Evolutionary conservation across 176 grass and related monocot genomes (phyloP), one percentile per base, ranked within the genome.

Genomic region (Themeda triandra): DNA sequence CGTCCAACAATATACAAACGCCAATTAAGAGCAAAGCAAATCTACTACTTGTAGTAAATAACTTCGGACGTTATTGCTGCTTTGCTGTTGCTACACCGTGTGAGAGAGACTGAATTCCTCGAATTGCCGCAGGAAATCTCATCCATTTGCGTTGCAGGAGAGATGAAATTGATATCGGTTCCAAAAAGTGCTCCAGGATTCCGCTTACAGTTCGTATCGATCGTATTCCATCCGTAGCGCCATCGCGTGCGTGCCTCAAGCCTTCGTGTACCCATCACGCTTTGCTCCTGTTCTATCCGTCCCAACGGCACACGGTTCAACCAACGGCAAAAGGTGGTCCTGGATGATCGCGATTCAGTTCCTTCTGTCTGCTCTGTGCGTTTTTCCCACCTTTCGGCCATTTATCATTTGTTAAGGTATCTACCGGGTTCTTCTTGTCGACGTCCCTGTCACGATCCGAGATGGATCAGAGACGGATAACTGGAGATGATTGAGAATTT

Each of bases 361-460:
- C 63, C 63, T 35, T 67, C 4, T 76, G 41, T 48, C 70, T 64
- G 69, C 31, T 35, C 19, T 28, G 41, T 7, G 8, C 1, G 41
- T 4, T 14, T 1, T 41, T 11, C 1, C 6, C 8, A 3, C 9
- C 67, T 25, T 58, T 73, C 53, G 41, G 62, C 27, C 41, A 24
- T 18, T n/a, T 72, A 72, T 62, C 48, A 29, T 60, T 83, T 48
- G 51, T 83, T 48, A 67, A 49, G 41, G 77, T 32, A 80, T 82
- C 68, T n/a, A 60, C 10, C 10, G 1, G 13, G 35, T 36, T 10
- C 8, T 76, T 58, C 41, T 4, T 29, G 71, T 31, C 73, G 18
- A 49, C 4, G 4, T 8, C n/a, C n/a, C n/a, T n/a, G n/a, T n/a
- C n/a, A n/a, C n/a, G n/a, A n/a, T n/a, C n/a, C n/a, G n/a, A n/a